Conservation (phyloP, 1,139 yeast genomes). For the Blastobotrys illinoisensis region DNA sequence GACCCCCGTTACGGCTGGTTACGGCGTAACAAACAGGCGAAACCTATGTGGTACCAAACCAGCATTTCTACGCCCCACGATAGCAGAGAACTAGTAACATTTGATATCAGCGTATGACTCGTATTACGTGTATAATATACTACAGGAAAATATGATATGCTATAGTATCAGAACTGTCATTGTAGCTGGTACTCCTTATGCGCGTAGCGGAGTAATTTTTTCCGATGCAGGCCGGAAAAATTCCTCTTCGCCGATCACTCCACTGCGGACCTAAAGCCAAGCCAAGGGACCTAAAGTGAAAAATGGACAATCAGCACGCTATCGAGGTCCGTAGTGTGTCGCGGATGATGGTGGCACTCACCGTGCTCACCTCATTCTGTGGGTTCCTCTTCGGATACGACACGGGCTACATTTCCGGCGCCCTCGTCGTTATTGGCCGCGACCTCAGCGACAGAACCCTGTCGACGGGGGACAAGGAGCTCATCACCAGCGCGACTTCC, state of each 20-base stretch:
- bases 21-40: too few species aligned
- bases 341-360: conserved; percentile 58
- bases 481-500: conserved; percentile 93
- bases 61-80: too few species aligned
- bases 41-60: too few species aligned
- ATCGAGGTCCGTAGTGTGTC: conserved; percentile 35
- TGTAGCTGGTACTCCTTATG: too few species aligned
- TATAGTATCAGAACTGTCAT: too few species aligned
- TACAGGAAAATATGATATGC: too few species aligned
- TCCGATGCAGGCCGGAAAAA: neutral
- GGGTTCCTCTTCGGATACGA: conserved; percentile 97
- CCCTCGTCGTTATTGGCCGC: conserved; percentile 75
- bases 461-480: conserved; percentile 74
- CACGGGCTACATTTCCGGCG: conserved; percentile 92
- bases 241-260: neutral
- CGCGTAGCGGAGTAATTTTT: neutral
- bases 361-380: conserved; percentile 79
- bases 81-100: too few species aligned
- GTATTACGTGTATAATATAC: too few species aligned
- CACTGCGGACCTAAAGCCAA: neutral
- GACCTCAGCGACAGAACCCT: conserved; percentile 48
- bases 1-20: too few species aligned
- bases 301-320: conserved; percentile 9
- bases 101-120: too few species aligned
- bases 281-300: too few species aligned